These are phyloP conservation scores for Ogataea pilisensis DNA, from an alignment of 805 yeast species.

Conservation along the genomic window DNA sequence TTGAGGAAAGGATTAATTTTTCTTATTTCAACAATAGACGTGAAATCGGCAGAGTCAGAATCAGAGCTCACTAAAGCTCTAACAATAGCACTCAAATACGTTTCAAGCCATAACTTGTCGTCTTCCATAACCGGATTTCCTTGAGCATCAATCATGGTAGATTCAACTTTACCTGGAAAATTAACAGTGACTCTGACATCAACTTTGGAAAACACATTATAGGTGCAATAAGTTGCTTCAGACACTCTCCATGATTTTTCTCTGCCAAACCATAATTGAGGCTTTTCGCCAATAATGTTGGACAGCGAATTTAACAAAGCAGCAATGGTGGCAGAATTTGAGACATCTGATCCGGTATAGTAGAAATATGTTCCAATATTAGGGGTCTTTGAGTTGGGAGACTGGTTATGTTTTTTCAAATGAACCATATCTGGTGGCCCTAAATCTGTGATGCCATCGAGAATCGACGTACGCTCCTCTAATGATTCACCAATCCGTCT, in stretches of 20 bases:
- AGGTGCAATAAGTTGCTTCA: slow-evolving; percentile 65
- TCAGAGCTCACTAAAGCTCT: slow-evolving; percentile 66
- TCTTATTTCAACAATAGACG: slow-evolving; percentile 76
- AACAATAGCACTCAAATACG: slow-evolving; percentile 66
- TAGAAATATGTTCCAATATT: slow-evolving; percentile 70
- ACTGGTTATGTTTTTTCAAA: slow-evolving; percentile 36
- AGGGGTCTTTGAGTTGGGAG: slow-evolving; percentile 33
- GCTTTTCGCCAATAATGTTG: slow-evolving; percentile 53
- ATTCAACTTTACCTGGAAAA: slow-evolving; percentile 70
- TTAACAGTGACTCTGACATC: slow-evolving; percentile 72
- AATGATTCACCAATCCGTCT: slow-evolving; percentile 45
- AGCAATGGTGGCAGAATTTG: slow-evolving; percentile 73
- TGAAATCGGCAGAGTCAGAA: slow-evolving; percentile 67
- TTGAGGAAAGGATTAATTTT: slow-evolving; percentile 69
- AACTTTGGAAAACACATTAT: slow-evolving; percentile 54
- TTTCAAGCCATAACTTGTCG: slow-evolving; percentile 53
- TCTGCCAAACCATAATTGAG: slow-evolving; percentile 81
- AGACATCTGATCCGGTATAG: slow-evolving; percentile 71
- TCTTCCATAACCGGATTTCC: slow-evolving; percentile 53
- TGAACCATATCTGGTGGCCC: slow-evolving; percentile 71
- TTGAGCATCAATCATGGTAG: slow-evolving; percentile 44
- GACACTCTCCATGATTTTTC: slow-evolving; percentile 64
- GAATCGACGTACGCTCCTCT: slow-evolving; percentile 58
- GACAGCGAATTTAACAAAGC: slow-evolving; percentile 68
- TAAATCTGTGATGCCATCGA: slow-evolving; percentile 56